Conservation (phyloP, 805 yeast species). For the Sungouiozyma intestinalis region DNA sequence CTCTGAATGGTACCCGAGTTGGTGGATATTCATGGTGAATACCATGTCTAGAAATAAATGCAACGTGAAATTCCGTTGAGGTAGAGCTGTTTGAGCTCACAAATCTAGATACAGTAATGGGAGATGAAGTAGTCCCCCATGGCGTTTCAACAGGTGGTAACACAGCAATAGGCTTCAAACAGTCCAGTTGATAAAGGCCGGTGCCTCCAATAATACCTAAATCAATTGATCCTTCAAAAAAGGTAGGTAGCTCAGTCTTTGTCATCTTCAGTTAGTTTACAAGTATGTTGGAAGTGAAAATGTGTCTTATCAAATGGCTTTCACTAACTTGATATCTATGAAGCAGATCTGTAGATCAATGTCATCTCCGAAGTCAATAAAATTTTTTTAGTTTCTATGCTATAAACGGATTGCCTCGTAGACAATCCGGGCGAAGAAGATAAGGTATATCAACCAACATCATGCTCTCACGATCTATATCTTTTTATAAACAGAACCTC, state of each 20-base stretch:
- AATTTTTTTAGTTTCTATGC: too few species aligned
- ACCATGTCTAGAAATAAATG: constrained; percentile 94
- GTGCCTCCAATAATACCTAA: constrained; percentile 96
- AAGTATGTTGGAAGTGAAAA: neutral
- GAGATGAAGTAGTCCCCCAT: constrained; percentile 94
- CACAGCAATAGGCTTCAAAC: constrained; percentile 76
- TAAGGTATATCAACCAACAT: too few species aligned
- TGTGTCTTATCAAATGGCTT: too few species aligned
- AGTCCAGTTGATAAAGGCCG: constrained; percentile 83
- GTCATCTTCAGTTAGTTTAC: constrained; percentile 12
- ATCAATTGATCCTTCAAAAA: constrained; percentile 35
- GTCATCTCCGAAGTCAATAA: too few species aligned
- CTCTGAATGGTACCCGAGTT: constrained; percentile 81
- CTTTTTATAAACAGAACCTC: too few species aligned
- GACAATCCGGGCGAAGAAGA: too few species aligned
- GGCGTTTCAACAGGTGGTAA: constrained; percentile 74
- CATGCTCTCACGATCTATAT: too few species aligned
- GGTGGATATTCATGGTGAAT: constrained; percentile 82
- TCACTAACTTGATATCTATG: too few species aligned
- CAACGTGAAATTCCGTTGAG: constrained; percentile 51
- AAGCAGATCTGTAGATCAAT: too few species aligned
- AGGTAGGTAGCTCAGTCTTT: constrained; percentile 14
- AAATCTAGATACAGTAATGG: constrained; percentile 83
- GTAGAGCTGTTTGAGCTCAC: constrained; percentile 34
- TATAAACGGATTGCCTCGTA: too few species aligned